These are phyloP conservation scores for Hymenoscyphus occultus DNA, from an alignment of 2,329 filamentous ascomycete species.

Conservation along the genomic window DNA sequence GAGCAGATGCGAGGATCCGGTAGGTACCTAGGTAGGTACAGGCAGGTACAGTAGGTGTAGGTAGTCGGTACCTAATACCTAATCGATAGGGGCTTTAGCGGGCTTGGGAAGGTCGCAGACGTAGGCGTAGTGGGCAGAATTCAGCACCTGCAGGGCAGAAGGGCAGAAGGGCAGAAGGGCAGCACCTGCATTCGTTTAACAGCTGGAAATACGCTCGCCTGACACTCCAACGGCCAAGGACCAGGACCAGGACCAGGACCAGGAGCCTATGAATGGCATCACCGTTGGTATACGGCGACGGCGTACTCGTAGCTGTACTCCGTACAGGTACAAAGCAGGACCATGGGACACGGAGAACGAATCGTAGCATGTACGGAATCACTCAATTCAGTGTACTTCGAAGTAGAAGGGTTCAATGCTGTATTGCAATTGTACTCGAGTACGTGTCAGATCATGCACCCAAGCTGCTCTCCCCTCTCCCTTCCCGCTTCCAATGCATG, in stretches of 20 bases:
- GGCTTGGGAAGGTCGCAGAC: background rate
- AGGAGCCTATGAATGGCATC: slow-evolving; percentile 8
- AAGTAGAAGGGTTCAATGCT: too few relatives aligned
- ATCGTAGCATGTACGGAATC: too few relatives aligned
- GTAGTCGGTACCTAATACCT: background rate
- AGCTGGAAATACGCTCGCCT: background rate
- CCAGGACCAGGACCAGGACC: too few relatives aligned
- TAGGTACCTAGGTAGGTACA: too few relatives aligned
- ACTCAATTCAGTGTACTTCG: too few relatives aligned
- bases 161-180: too few relatives aligned
- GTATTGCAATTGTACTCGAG: too few relatives aligned
- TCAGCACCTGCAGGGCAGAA: too few relatives aligned
- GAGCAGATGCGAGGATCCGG: background rate
- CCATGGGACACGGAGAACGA: too few relatives aligned
- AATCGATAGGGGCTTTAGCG: background rate
- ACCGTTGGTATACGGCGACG: background rate
- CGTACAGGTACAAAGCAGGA: background rate
- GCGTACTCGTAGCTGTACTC: too few relatives aligned
- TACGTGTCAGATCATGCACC: background rate
- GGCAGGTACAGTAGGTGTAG: too few relatives aligned
- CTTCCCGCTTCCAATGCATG: background rate
- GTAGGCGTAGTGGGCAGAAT: background rate
- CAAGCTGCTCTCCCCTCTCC: background rate
- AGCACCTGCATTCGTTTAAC: background rate
- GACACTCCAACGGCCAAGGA: background rate